Conservation (phyloP, 306 rosid species). For the Fagus crenata region DNA sequence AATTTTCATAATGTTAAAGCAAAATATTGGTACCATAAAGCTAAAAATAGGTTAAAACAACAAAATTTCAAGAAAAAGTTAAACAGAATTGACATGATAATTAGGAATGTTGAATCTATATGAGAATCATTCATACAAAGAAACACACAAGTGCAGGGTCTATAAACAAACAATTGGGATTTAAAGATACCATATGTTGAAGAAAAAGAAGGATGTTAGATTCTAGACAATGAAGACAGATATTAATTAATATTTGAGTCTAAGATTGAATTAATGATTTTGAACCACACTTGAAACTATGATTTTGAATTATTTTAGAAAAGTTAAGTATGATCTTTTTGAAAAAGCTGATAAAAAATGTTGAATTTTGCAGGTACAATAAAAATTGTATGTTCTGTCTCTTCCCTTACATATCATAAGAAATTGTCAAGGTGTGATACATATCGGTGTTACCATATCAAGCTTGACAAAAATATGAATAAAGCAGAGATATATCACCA, state of each 20-base stretch:
- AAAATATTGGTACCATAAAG: not conserved
- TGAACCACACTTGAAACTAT: not conserved
- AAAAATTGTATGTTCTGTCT: not conserved
- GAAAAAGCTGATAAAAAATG: not conserved
- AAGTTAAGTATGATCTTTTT: not conserved
- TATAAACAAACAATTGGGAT: not conserved
- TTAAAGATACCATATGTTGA: not conserved
- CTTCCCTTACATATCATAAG: too few species aligned
- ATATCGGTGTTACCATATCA: conserved; percentile 1
- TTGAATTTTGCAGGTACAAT: not conserved
- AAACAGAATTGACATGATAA: not conserved
- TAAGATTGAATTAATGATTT: not conserved
- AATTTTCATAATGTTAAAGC: conserved; percentile 11
- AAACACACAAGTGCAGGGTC: not conserved
- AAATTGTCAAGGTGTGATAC: not conserved
- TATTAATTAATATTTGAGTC: not conserved
- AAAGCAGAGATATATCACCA: not conserved
- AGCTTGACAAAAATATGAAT: conserved; percentile 4
- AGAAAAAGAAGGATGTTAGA: not conserved
- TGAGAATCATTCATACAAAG: not conserved
- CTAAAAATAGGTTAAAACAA: not conserved
- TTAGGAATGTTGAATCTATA: not conserved
- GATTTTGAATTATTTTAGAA: not conserved
- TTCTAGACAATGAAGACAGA: not conserved
- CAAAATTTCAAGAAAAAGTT: not conserved